Evolutionary conservation across 2,329 filamentous ascomycete genomes (phyloP).

Genomic region (Aspergillus sp.): DNA sequence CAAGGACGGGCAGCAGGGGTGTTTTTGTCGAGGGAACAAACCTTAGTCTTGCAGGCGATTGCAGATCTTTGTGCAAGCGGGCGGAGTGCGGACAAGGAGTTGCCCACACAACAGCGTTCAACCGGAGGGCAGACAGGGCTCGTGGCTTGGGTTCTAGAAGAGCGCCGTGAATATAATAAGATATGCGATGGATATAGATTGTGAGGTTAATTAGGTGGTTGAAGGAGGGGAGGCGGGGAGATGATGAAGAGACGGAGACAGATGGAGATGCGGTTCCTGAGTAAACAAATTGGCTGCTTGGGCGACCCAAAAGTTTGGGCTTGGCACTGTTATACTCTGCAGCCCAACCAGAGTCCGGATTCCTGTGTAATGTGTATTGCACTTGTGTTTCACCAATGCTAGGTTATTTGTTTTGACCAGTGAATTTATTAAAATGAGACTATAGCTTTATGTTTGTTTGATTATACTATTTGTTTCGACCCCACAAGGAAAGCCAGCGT

Average conservation of each 20-base stretch:
- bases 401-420: too few species aligned
- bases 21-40: constrained; percentile 11
- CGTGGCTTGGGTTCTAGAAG: background rate
- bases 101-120: constrained; percentile 8
- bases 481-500: too few species aligned
- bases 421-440: too few species aligned
- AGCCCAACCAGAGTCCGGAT: background rate
- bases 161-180: background rate
- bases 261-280: constrained; percentile 3
- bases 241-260: constrained; percentile 1
- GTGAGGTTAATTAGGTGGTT: background rate
- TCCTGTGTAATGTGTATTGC: too few species aligned
- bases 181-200: background rate
- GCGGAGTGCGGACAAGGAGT: constrained; percentile 13
- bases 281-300: constrained; percentile 26
- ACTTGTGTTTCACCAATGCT: too few species aligned
- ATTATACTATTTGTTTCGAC: too few species aligned
- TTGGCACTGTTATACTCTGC: constrained; percentile 10
- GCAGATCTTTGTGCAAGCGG: constrained; percentile 18
- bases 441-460: too few species aligned
- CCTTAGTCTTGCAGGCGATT: constrained; percentile 17
- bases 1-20: background rate
- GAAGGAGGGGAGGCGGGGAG: background rate
- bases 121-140: background rate
- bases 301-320: constrained; percentile 17